Evolutionary conservation across 805 yeast species (phyloP).

Genomic region (Metschnikowia proteae): DNA sequence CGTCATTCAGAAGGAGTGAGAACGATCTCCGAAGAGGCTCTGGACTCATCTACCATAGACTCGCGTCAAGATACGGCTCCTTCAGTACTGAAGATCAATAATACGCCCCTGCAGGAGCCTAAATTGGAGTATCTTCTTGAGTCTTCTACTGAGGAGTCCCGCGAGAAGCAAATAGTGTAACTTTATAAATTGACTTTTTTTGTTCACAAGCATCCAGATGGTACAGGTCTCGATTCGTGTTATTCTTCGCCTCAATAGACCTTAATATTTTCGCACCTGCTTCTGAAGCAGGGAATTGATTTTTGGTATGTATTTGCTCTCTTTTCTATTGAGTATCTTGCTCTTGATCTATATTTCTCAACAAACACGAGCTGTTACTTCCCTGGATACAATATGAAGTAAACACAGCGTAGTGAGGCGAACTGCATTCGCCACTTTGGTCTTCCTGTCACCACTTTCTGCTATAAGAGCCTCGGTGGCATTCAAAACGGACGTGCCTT

Average conservation of each 20-base stretch:
- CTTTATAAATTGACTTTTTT: not conserved
- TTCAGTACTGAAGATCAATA: not conserved
- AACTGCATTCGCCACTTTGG: no score
- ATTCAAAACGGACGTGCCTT: conserved; percentile 16
- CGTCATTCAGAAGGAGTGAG: not conserved
- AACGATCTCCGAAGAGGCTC: conserved; percentile 1
- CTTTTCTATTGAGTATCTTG: no score
- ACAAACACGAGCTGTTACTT: no score
- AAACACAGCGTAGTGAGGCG: no score
- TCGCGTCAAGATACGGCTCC: not conserved
- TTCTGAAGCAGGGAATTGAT: no score
- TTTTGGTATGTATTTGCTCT: no score
- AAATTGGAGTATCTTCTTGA: conserved; percentile 4
- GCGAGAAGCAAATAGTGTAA: conserved; percentile 2
- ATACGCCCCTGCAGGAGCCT: conserved; percentile 3
- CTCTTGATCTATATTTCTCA: no score
- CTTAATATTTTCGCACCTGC: not conserved
- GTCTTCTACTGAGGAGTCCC: not conserved
- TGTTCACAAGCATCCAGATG: not conserved
- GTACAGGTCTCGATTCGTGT: not conserved
- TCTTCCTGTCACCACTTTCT: not conserved
- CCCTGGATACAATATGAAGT: no score
- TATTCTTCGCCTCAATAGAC: not conserved
- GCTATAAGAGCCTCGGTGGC: no score
- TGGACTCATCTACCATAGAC: conserved; percentile 3